A percentile compares a stretch with the other conserved stretches of the same genome.
These are phyloP conservation scores for Daldinia eschscholtzii DNA, from an alignment of 2,329 filamentous ascomycete genomes.

Conservation along the genomic window DNA sequence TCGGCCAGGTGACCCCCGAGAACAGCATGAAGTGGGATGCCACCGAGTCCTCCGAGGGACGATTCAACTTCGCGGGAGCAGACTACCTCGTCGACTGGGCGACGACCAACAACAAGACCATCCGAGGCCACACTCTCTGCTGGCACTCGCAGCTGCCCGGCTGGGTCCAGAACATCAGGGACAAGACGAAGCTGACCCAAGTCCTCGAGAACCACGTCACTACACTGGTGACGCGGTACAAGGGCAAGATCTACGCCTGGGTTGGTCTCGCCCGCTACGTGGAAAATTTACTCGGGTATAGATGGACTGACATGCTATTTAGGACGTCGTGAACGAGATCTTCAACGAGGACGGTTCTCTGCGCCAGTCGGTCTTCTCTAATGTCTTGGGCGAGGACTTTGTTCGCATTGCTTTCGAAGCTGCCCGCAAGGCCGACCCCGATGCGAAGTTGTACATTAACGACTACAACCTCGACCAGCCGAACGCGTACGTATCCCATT, in stretches of 20 bases:
- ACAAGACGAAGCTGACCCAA: slow-evolving; percentile 59
- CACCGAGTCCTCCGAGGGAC: slow-evolving; percentile 55
- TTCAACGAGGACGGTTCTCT: slow-evolving; percentile 72
- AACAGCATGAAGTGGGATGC: slow-evolving; percentile 80
- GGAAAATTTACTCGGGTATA: slow-evolving; percentile 56
- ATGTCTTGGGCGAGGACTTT: slow-evolving; percentile 77
- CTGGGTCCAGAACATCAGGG: slow-evolving; percentile 66
- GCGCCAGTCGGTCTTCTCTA: slow-evolving; percentile 72
- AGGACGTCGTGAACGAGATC: slow-evolving; percentile 75
- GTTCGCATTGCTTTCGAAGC: slow-evolving; percentile 77
- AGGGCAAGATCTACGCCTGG: slow-evolving; percentile 67
- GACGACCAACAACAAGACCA: slow-evolving; percentile 65
- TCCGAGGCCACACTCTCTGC: slow-evolving; percentile 75
- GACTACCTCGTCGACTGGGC: slow-evolving; percentile 73
- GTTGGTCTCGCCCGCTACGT: slow-evolving; percentile 33
- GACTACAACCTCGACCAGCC: slow-evolving; percentile 77
- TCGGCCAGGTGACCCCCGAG: slow-evolving; percentile 75
- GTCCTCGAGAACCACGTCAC: slow-evolving; percentile 72
- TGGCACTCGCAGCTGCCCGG: slow-evolving; percentile 72
- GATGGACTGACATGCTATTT: slow-evolving; percentile 55
- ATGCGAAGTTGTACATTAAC: slow-evolving; percentile 80
- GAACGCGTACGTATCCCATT: slow-evolving; percentile 52
- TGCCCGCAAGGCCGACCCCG: slow-evolving; percentile 74
- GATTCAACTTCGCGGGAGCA: slow-evolving; percentile 68
- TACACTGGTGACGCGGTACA: slow-evolving; percentile 69